A percentile compares a stretch with the other conserved stretches of the same genome.
Evolutionary conservation across 768 basidiomycete genomes (phyloP).

Genomic region (Lactarius akahatsu): DNA sequence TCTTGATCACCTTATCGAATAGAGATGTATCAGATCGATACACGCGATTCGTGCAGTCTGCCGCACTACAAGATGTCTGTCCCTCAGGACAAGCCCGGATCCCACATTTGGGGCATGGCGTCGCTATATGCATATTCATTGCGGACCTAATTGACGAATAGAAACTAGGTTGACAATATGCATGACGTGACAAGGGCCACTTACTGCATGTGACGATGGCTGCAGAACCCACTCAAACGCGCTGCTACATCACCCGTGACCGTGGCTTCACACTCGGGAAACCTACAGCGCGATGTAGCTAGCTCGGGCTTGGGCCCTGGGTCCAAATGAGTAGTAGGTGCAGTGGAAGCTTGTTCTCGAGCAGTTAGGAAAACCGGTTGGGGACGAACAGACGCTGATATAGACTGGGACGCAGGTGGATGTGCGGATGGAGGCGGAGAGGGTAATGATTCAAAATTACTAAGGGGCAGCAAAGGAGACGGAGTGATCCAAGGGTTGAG

Average conservation of each 20-base stretch:
- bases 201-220: not conserved
- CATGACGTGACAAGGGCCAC: not conserved
- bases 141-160: not conserved
- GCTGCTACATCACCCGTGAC: not conserved
- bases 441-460: too few species aligned
- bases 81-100: not conserved
- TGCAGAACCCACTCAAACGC: slow-evolving; percentile 10
- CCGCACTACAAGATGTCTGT: too few species aligned
- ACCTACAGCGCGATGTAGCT: not conserved
- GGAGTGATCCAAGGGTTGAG: too few species aligned
- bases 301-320: too few species aligned
- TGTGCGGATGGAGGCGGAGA: not conserved
- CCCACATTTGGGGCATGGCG: not conserved
- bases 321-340: not conserved
- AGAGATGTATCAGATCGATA: too few species aligned
- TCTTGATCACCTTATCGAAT: too few species aligned
- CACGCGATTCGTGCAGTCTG: too few species aligned
- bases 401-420: not conserved
- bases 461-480: too few species aligned
- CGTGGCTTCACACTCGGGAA: not conserved
- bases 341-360: not conserved
- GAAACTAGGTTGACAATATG: not conserved
- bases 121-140: not conserved
- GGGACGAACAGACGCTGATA: not conserved
- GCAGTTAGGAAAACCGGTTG: not conserved